Evolutionary conservation across 768 basidiomycete species (phyloP).

Genomic region (Russula compacta): DNA sequence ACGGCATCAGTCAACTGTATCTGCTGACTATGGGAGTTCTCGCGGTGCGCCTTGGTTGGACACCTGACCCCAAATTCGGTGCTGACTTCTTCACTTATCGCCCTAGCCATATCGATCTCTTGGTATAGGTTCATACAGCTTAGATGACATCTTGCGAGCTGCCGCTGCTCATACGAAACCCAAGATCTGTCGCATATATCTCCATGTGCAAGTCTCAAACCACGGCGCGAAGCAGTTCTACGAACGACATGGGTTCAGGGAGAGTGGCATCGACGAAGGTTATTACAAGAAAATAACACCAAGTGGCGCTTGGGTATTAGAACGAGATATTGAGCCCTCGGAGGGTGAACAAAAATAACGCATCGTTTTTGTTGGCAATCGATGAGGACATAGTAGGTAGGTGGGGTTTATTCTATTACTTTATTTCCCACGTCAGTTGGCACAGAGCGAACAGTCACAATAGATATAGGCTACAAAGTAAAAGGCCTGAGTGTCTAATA

Average conservation of each 20-base stretch:
- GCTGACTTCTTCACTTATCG: background rate
- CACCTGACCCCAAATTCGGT: background rate
- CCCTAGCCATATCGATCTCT: slow-evolving; percentile 76
- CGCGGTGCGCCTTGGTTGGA: slow-evolving; percentile 45
- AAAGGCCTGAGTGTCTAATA: slow-evolving; percentile 12
- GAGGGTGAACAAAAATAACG: background rate
- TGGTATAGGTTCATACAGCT: slow-evolving; percentile 61
- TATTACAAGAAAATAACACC: slow-evolving; percentile 90
- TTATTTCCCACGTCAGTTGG: slow-evolving; percentile 7
- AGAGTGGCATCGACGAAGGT: slow-evolving; percentile 52
- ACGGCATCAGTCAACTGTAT: slow-evolving; percentile 52
- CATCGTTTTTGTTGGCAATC: background rate
- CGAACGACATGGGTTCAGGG: slow-evolving; percentile 71
- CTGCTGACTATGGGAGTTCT: slow-evolving; percentile 91
- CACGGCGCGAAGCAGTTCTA: slow-evolving; percentile 71
- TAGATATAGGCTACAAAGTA: slow-evolving; percentile 18
- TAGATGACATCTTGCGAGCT: slow-evolving; percentile 57
- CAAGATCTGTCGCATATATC: slow-evolving; percentile 60
- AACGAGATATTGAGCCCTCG: slow-evolving; percentile 37
- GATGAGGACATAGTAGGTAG: slow-evolving; percentile 2
- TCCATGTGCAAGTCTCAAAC: slow-evolving; percentile 87
- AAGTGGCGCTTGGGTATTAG: slow-evolving; percentile 80
- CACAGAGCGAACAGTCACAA: slow-evolving; percentile 5
- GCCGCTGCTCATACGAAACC: slow-evolving; percentile 51
- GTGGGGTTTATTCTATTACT: slow-evolving; percentile 9